A percentile compares a stretch with the other conserved stretches of the same genome.
Conservation (phyloP, 306 rosid species). For the Luffa aegyptiaca region DNA sequence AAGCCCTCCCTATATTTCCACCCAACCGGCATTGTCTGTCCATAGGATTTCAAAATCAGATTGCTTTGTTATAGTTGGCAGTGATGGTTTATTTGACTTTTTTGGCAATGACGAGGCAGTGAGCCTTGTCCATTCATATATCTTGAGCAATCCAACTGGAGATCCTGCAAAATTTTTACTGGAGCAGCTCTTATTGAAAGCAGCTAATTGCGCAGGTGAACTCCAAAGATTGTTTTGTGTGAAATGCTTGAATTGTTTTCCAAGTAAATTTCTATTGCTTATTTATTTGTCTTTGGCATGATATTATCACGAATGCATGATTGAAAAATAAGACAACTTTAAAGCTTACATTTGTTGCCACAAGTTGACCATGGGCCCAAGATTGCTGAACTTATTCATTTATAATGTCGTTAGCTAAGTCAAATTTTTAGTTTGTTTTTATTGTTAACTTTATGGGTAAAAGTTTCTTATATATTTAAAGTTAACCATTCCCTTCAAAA, state of each 20-base stretch:
- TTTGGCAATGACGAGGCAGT: conserved; percentile 82
- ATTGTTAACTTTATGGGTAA: not conserved
- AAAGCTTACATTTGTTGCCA: not conserved
- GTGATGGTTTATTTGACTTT: conserved; percentile 97
- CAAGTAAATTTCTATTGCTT: not conserved
- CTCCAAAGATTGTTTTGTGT: not conserved
- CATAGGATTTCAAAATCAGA: conserved; percentile 64
- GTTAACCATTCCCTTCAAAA: not conserved
- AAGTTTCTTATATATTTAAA: not conserved
- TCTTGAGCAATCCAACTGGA: conserved; percentile 57
- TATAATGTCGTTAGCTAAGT: not conserved
- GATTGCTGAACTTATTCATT: not conserved
- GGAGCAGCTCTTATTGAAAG: conserved; percentile 72
- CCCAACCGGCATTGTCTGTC: conserved; percentile 67
- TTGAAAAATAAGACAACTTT: not conserved
- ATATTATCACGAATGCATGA: not conserved
- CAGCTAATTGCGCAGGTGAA: conserved; percentile 71
- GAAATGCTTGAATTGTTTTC: not conserved
- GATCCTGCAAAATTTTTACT: conserved; percentile 91
- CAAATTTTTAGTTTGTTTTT: not conserved
- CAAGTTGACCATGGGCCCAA: not conserved
- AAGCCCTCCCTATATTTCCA: conserved; percentile 87
- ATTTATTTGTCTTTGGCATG: not conserved
- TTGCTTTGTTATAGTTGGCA: conserved; percentile 66
- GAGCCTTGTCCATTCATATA: conserved; percentile 62